These are phyloP conservation scores for Schoenoplectus triqueter DNA, from an alignment of 202 grass and related monocot genomes.

Conservation along the genomic window DNA sequence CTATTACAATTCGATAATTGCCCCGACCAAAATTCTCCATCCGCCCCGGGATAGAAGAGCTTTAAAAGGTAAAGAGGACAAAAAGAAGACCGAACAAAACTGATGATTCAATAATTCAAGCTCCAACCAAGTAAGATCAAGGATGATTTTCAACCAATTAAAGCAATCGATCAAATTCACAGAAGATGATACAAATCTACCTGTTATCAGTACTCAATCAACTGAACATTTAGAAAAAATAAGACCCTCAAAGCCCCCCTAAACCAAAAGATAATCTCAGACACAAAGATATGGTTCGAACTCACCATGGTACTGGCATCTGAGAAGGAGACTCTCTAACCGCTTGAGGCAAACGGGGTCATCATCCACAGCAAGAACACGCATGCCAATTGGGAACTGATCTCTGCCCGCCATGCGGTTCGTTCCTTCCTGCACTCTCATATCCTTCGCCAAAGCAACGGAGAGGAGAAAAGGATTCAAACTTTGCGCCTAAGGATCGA, in stretches of 20 bases:
- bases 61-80: background rate
- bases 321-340: conserved; percentile 64
- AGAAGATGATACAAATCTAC: conserved; percentile 9
- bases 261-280: conserved; percentile 27
- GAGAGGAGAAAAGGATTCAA: background rate
- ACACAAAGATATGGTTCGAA: background rate
- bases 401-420: conserved; percentile 46
- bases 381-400: conserved; percentile 92
- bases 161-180: conserved; percentile 23
- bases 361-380: conserved; percentile 90
- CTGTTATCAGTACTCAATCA: background rate
- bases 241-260: background rate
- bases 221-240: background rate
- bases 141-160: background rate
- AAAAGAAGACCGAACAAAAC: background rate
- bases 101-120: conserved; percentile 6
- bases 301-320: conserved; percentile 81
- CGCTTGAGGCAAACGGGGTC: conserved; percentile 86
- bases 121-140: conserved; percentile 13
- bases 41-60: background rate
- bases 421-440: conserved; percentile 56
- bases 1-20: too few relatives aligned
- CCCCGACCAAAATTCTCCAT: too few relatives aligned
- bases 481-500: background rate
- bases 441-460: background rate